phyloP scores from a whole-genome alignment of 202 grass and related monocot species.

The Setaria italica region DNA sequence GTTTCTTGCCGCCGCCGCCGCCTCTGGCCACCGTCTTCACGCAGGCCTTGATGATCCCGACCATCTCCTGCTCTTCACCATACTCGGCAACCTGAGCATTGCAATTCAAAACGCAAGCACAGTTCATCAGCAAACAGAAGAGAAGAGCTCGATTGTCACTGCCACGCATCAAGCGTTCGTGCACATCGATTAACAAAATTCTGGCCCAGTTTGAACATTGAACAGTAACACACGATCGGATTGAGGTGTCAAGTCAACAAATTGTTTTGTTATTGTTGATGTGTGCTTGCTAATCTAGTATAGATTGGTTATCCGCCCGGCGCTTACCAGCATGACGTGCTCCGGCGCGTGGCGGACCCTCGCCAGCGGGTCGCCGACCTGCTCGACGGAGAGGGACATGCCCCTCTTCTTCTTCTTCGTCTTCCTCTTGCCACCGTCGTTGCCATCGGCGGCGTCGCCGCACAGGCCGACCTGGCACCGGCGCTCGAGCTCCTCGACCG shows the following conservation, averaged over 20 bases:
- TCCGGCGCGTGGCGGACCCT: conserved; percentile 69
- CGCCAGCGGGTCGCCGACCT: conserved; percentile 66
- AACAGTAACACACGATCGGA: not conserved
- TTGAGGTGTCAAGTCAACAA: not conserved
- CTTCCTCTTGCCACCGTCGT: not conserved
- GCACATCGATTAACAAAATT: conserved; percentile 2
- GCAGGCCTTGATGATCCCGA: conserved; percentile 68
- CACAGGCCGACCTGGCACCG: conserved; percentile 62
- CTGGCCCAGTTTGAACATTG: not conserved
- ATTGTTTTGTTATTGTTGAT: not conserved
- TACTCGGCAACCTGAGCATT: conserved; percentile 64
- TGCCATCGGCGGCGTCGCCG: conserved; percentile 6
- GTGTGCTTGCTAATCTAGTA: not conserved
- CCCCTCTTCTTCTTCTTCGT: conserved; percentile 40
- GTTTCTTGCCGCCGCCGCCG: not conserved
- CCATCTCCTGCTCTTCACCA: conserved; percentile 56
- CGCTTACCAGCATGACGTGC: conserved; percentile 77
- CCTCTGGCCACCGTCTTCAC: conserved; percentile 57
- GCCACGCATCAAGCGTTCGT: not conserved
- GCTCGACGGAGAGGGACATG: conserved; percentile 63
- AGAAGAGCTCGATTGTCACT: not conserved
- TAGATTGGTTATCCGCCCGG: too few species aligned
- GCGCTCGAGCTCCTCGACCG: conserved; percentile 63
- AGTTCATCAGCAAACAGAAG: not conserved
- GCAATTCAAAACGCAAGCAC: not conserved